phyloP scores from a whole-genome alignment of 2,329 filamentous ascomycete genomes.

The Botrytis tulipae region DNA sequence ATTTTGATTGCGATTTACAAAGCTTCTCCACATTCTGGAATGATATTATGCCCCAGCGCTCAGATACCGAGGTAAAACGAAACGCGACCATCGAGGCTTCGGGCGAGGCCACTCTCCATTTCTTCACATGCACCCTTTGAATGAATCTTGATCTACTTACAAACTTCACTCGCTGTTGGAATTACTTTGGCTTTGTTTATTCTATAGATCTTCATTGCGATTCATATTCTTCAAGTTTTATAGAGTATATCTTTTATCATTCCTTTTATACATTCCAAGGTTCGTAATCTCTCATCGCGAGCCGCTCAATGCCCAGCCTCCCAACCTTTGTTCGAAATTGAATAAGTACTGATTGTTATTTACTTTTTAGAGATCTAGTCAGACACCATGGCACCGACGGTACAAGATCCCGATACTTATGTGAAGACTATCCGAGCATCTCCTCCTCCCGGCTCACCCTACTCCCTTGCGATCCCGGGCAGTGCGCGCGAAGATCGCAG shows the following conservation, averaged over 20 bases:
- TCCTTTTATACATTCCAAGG: slow-evolving; percentile 3
- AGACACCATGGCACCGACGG: slow-evolving; percentile 30
- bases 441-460: slow-evolving; percentile 50
- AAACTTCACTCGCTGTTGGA: slow-evolving; percentile 1
- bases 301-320: background rate
- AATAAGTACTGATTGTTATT: slow-evolving; percentile 2
- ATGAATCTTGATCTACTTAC: background rate
- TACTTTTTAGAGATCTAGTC: background rate
- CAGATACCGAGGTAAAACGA: slow-evolving; percentile 20
- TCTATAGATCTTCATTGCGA: background rate
- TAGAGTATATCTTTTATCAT: background rate
- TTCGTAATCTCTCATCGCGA: background rate
- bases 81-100: slow-evolving; percentile 16
- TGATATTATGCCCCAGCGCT: background rate
- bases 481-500: slow-evolving; percentile 71
- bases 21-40: slow-evolving; percentile 6
- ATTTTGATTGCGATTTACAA: slow-evolving; percentile 10
- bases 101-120: slow-evolving; percentile 4
- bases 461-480: slow-evolving; percentile 74
- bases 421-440: slow-evolving; percentile 29
- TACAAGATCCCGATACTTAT: slow-evolving; percentile 32
- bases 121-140: slow-evolving; percentile 9
- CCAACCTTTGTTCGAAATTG: background rate
- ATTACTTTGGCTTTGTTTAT: background rate
- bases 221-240: background rate